Conservation (phyloP, 305 asterid genomes). For the Solanum hybrid region DNA sequence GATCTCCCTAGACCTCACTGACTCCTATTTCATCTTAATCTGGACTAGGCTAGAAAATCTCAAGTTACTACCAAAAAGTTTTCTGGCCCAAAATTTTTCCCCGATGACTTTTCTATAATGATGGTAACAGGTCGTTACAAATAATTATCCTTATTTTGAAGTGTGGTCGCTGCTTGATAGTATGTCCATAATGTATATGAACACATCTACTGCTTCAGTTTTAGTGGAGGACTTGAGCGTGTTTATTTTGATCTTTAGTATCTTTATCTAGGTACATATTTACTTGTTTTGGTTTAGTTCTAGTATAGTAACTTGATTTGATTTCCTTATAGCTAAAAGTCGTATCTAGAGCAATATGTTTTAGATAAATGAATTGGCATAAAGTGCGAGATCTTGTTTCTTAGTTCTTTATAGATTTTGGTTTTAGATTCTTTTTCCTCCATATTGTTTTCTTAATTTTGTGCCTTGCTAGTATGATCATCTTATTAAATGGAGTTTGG, state of each 20-base stretch:
- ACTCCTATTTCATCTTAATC: no score
- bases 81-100: not conserved
- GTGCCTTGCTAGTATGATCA: not conserved
- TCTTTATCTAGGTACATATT: not conserved
- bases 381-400: not conserved
- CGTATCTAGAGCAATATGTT: not conserved
- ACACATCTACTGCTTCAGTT: not conserved
- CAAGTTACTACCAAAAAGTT: no score
- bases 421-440: not conserved
- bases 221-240: not conserved
- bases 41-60: no score
- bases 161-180: not conserved
- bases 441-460: not conserved
- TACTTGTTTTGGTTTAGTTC: not conserved
- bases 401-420: not conserved
- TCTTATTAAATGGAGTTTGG: not conserved
- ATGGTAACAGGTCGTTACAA: not conserved
- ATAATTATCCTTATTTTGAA: not conserved
- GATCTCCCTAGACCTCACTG: no score
- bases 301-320: not conserved
- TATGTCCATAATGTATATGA: not conserved
- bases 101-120: not conserved
- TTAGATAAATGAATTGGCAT: not conserved
- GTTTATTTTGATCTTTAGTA: not conserved
- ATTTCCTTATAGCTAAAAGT: not conserved